These are phyloP conservation scores for Bacterosira constricta DNA, from an alignment of 108 stramenopile species.

Conservation along the genomic window DNA sequence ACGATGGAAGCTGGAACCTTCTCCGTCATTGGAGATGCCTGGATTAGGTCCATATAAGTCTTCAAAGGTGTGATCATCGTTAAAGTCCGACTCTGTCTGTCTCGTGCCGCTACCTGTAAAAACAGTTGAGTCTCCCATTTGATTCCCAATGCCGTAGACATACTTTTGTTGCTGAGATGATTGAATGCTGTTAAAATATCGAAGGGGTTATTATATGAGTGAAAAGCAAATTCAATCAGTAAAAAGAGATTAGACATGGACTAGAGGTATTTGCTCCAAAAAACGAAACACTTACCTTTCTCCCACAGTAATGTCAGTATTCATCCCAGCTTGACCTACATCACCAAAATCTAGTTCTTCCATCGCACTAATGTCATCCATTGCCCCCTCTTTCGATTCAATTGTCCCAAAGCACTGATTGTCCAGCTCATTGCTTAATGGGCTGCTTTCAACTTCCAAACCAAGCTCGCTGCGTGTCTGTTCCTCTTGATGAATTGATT, in stretches of 20 bases:
- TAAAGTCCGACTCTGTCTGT: slow-evolving; percentile 31
- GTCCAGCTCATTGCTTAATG: no score
- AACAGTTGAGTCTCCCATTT: slow-evolving; percentile 38
- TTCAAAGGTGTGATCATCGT: slow-evolving; percentile 43
- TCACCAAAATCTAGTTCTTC: slow-evolving; percentile 82
- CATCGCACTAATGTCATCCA: slow-evolving; percentile 82
- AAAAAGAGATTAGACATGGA: neutral
- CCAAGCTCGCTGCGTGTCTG: no score
- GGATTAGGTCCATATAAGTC: slow-evolving; percentile 36
- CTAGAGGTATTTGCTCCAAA: neutral
- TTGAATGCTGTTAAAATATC: slow-evolving; percentile 36
- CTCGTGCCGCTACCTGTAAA: slow-evolving; percentile 3
- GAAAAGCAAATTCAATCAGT: neutral
- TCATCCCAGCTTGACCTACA: slow-evolving; percentile 36
- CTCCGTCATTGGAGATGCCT: slow-evolving; percentile 8
- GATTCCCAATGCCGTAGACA: slow-evolving; percentile 36
- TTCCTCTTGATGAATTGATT: no score
- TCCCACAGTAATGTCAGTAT: slow-evolving; percentile 38
- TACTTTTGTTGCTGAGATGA: slow-evolving; percentile 25
- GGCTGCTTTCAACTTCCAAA: slow-evolving; percentile 4
- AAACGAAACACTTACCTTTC: slow-evolving; percentile 12
- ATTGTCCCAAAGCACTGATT: slow-evolving; percentile 57
- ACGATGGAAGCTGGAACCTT: slow-evolving; percentile 21
- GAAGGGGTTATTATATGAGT: no score
- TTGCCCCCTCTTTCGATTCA: slow-evolving; percentile 17